Percentiles rank a stretch among this genome's conserved stretches.
phyloP scores from a whole-genome alignment of 1,284 basidiomycete genomes.

The Naganishia albida region DNA sequence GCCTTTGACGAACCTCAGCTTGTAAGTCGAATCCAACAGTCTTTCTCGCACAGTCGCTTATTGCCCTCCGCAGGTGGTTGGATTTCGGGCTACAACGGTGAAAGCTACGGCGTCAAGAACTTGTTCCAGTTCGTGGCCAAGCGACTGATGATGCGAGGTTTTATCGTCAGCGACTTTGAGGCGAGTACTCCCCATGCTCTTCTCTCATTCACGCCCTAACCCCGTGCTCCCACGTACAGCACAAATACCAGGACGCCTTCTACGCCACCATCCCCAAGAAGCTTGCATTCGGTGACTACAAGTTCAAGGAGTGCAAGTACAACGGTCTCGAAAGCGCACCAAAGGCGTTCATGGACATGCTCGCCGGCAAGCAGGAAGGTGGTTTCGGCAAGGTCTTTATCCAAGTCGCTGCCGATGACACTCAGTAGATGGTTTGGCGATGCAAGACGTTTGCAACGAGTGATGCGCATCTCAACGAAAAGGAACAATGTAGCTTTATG shows the following conservation, averaged over 20 bases:
- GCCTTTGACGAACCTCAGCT: not conserved
- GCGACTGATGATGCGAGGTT: constrained; percentile 37
- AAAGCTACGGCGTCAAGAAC: constrained; percentile 38
- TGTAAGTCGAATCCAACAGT: not conserved
- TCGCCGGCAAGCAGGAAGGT: constrained; percentile 34
- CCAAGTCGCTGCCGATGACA: constrained; percentile 24
- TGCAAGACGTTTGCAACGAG: too few relatives aligned
- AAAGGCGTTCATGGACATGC: constrained; percentile 37
- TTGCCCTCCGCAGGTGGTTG: constrained; percentile 32
- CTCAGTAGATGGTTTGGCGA: not conserved
- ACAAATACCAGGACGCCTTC: constrained; percentile 35
- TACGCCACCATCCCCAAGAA: constrained; percentile 36
- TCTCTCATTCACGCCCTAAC: not conserved
- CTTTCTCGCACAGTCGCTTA: not conserved
- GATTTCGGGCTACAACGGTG: constrained; percentile 38
- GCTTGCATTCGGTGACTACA: constrained; percentile 36
- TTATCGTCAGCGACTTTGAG: constrained; percentile 39
- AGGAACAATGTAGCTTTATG: not conserved
- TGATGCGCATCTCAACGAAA: too few relatives aligned
- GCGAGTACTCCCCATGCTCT: not conserved
- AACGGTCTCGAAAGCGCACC: constrained; percentile 34
- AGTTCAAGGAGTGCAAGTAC: constrained; percentile 37
- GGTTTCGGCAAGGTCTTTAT: constrained; percentile 37
- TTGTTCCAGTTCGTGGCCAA: constrained; percentile 36
- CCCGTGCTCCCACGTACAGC: not conserved